phyloP scores from a whole-genome alignment of 2,329 filamentous ascomycete genomes.

The Orbilia quercus region DNA sequence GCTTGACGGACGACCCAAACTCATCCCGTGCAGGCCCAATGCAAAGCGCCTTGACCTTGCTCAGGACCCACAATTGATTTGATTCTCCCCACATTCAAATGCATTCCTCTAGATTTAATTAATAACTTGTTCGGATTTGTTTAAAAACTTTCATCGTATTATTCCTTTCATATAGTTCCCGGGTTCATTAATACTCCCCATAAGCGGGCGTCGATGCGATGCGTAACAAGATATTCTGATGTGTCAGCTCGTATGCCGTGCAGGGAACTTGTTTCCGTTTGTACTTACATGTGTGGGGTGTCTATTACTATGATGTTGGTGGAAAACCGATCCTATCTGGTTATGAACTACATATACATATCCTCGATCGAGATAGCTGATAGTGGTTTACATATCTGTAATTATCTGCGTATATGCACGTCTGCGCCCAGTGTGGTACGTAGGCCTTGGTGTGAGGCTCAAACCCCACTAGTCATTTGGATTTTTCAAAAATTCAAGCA shows the following conservation, averaged over 20 bases:
- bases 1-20: conserved; percentile 23
- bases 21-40: conserved; percentile 30
- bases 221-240: neutral
- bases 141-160: neutral
- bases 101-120: conserved; percentile 35
- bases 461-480: too few relatives aligned
- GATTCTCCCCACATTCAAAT: conserved; percentile 43
- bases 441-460: too few relatives aligned
- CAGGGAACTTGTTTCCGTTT: neutral
- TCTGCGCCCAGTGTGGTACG: too few relatives aligned
- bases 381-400: too few relatives aligned
- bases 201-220: conserved; percentile 23
- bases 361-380: too few relatives aligned
- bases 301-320: too few relatives aligned
- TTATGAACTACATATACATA: too few relatives aligned
- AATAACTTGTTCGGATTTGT: conserved; percentile 3
- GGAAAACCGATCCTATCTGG: too few relatives aligned
- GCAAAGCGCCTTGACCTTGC: conserved; percentile 23
- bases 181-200: neutral
- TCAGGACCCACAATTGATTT: conserved; percentile 37
- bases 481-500: too few relatives aligned
- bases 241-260: conserved; percentile 5
- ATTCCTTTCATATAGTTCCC: conserved; percentile 6
- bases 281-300: neutral
- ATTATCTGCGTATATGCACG: too few relatives aligned